Evolutionary conservation across 306 rosid genomes (phyloP), one percentile per base, ranked within the genome.

Genomic region (Trifolium repens): DNA sequence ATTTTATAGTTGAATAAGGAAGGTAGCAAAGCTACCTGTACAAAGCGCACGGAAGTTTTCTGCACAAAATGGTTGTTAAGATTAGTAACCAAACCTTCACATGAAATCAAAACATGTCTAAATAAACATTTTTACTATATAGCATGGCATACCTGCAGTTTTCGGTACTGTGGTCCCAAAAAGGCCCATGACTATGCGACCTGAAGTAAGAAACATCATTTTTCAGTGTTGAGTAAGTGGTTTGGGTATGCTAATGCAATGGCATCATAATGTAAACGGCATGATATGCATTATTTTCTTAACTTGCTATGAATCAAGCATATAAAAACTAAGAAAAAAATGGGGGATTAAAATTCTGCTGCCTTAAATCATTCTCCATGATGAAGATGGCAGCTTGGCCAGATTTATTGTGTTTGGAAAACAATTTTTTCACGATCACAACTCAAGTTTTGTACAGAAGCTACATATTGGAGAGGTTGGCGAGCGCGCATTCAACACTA

Each of bases 11-110:
- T 39, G 10, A 44, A 64, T 22, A 75, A 54, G 10, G 67, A 73
- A 72, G 69, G 80, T 50, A 59, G 77, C 17, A 76, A 54, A 85
- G 85, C 76, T 90, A 90, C 98, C 98, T 1, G 96, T 93, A 84
- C 96, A 90, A 78, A 90, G 98, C 1, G 94, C 94, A 73, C 94
- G 91, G 60, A 93, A 93, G 79, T 93, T 93, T 79, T 77, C 85
- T 90, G 98, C 89, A 87, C 70, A 72, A 76, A 55, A 61, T 65
- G 77, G 61, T 84, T 49, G 30, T 13, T 39, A 50, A 69, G 42
- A 62, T 47, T 16, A 72, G 83, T 59, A 78, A 71, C 57, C 39
- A 81, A 75, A 71, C 75, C 73, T 73, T 69, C 52, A 47, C 46
- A 74, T 42, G 52, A 77, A 77, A 69, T 44, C 16, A 69, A 70